Conservation (phyloP, 2,329 filamentous ascomycete genomes). For the Aspergillus pseudotamarii region DNA sequence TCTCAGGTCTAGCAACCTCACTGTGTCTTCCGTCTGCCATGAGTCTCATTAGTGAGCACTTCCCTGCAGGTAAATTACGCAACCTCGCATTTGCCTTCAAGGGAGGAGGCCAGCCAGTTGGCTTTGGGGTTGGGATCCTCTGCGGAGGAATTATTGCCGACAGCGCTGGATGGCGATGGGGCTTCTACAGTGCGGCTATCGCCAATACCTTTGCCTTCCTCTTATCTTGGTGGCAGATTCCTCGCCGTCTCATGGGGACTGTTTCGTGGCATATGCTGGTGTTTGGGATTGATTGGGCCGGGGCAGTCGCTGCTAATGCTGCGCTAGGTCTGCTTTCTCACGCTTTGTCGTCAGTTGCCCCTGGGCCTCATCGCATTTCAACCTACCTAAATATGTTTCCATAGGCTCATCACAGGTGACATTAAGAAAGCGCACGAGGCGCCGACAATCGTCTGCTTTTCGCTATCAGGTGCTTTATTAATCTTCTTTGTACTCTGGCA, state of each 20-base stretch:
- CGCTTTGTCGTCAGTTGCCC: conserved; percentile 30
- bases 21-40: conserved; percentile 51
- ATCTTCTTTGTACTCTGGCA: not conserved
- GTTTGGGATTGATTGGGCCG: conserved; percentile 52
- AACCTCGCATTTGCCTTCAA: conserved; percentile 52
- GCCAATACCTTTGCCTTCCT: conserved; percentile 16
- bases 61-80: conserved; percentile 46
- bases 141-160: conserved; percentile 41
- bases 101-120: conserved; percentile 6
- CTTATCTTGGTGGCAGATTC: not conserved
- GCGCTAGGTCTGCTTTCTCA: conserved; percentile 54
- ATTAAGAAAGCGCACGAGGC: not conserved
- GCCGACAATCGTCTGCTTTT: not conserved
- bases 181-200: conserved; percentile 50
- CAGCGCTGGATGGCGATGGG: conserved; percentile 51
- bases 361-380: conserved; percentile 5
- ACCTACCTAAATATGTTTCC: conserved; percentile 9
- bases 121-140: conserved; percentile 10
- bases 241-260: conserved; percentile 33
- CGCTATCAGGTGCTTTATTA: not conserved
- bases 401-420: not conserved
- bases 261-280: not conserved
- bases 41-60: conserved; percentile 48
- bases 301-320: conserved; percentile 45
- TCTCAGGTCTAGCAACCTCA: conserved; percentile 48